Evolutionary conservation across 2,329 filamentous ascomycete genomes (phyloP), one percentile per base, ranked within the genome.

Genomic region (Biscogniauxia mediterranea): DNA sequence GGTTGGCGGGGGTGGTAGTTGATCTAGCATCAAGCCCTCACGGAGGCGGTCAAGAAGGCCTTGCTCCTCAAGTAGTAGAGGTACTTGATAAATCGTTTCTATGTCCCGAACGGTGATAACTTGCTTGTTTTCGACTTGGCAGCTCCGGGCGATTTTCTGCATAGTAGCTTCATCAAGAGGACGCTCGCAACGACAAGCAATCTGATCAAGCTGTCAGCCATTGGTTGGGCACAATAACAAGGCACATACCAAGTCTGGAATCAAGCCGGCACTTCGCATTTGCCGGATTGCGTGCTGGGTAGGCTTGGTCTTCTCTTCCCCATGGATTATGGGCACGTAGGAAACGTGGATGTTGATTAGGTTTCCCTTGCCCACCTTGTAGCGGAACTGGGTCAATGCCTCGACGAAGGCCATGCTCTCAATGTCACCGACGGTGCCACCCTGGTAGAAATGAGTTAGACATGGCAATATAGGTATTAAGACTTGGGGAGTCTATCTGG

Each of bases 271-370:
- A 73, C 90, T 93, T 65, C 94, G 89, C 64, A 93, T 88, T 70
- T 90, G 87, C 73, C 89, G 89, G 70, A 98, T 92, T 25, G 94
- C 92, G 70, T 92, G 87, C 76, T 99, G 95, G 0, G 95, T 99
- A 0, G 95, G 95, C 80, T 98, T 98, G 9, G 93, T 98, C 85
- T 98, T 98, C 77, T 96, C 88, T 81, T 98, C 84, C 51, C 84
- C 83, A 61, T 83, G 69, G 21, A 74, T 75, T 38, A 94, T 84
- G 1, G 93, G 95, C 38, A 98, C 89, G 69, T 93, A 91, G 4
- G 90, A 93, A 64, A 97, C 94, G 77, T 93, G 89, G 67, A 97
- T 96, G 74, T 92, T 89, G 73, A 93, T 79, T 75, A 97, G 96
- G 79, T 96, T 94, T 73, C 87, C 84, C 72, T 86, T 87, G 68